Conservation (phyloP, 129 eudicot genomes). For the Chrysanthemum makinoi region DNA sequence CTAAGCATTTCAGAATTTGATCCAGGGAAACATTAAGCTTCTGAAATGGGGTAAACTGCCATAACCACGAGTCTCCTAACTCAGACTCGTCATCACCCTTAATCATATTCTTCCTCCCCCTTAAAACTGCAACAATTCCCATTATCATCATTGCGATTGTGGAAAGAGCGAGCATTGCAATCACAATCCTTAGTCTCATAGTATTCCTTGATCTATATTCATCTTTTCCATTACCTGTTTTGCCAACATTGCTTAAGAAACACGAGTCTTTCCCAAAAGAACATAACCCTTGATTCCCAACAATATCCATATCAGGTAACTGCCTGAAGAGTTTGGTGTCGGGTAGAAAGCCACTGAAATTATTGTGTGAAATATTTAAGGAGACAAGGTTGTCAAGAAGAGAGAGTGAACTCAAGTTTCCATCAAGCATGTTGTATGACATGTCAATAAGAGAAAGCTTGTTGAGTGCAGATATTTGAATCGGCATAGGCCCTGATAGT, state of each 20-base stretch:
- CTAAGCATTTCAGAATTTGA: slow-evolving; percentile 39
- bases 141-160: slow-evolving; percentile 57
- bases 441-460: slow-evolving; percentile 55
- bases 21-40: slow-evolving; percentile 44
- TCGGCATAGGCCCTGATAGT: slow-evolving; percentile 41
- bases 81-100: slow-evolving; percentile 43
- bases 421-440: slow-evolving; percentile 50
- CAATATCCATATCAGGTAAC: slow-evolving; percentile 38
- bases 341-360: slow-evolving; percentile 55
- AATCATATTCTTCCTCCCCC: slow-evolving; percentile 33
- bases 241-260: slow-evolving; percentile 13
- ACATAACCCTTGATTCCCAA: slow-evolving; percentile 47
- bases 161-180: slow-evolving; percentile 43
- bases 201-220: slow-evolving; percentile 24
- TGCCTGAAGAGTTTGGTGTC: slow-evolving; percentile 45
- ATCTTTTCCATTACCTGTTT: background rate
- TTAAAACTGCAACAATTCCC: slow-evolving; percentile 51
- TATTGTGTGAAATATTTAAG: slow-evolving; percentile 49
- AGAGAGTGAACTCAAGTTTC: slow-evolving; percentile 40
- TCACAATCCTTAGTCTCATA: slow-evolving; percentile 39
- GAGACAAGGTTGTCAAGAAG: slow-evolving; percentile 56
- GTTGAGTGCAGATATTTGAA: slow-evolving; percentile 40
- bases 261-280: slow-evolving; percentile 32
- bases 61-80: slow-evolving; percentile 27
- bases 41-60: slow-evolving; percentile 58